Evolutionary conservation across 192 early-diverging fungal genomes (phyloP).

Genomic region (Backusella sp.): DNA sequence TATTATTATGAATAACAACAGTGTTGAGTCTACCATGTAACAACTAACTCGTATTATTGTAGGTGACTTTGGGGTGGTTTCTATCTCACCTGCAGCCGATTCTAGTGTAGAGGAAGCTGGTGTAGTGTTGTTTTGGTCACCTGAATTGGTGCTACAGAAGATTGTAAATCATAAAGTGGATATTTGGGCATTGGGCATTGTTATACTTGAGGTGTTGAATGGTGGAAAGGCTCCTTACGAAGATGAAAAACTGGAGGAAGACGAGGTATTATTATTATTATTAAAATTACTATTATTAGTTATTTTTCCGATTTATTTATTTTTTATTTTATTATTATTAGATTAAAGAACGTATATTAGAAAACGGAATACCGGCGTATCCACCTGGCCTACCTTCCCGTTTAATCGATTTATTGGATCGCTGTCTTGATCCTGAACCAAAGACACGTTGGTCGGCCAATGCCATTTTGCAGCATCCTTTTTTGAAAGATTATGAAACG

Average conservation of each 20-base stretch:
- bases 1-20: not conserved
- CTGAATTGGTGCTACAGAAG: slow-evolving; percentile 32
- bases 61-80: slow-evolving; percentile 42
- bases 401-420: slow-evolving; percentile 31
- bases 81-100: slow-evolving; percentile 34
- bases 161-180: slow-evolving; percentile 37
- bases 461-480: slow-evolving; percentile 29
- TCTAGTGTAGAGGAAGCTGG: slow-evolving; percentile 38
- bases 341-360: slow-evolving; percentile 38
- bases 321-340: not conserved
- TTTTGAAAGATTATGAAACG: slow-evolving; percentile 24
- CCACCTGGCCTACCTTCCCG: slow-evolving; percentile 26
- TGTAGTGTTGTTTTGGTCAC: slow-evolving; percentile 42
- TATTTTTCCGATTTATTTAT: slow-evolving; percentile 9
- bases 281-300: slow-evolving; percentile 3
- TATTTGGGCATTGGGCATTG: slow-evolving; percentile 43
- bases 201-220: slow-evolving; percentile 39
- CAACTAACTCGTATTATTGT: not conserved
- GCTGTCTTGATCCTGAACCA: slow-evolving; percentile 34
- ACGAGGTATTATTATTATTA: slow-evolving; percentile 19
- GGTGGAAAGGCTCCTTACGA: slow-evolving; percentile 40
- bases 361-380: slow-evolving; percentile 24
- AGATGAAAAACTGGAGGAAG: slow-evolving; percentile 38
- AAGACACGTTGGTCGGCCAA: slow-evolving; percentile 20
- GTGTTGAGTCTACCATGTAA: not conserved